Evolutionary conservation across 208 protist genomes (phyloP), one percentile per base, ranked within the genome.

Genomic region (Endotrypanum monterogeii): DNA sequence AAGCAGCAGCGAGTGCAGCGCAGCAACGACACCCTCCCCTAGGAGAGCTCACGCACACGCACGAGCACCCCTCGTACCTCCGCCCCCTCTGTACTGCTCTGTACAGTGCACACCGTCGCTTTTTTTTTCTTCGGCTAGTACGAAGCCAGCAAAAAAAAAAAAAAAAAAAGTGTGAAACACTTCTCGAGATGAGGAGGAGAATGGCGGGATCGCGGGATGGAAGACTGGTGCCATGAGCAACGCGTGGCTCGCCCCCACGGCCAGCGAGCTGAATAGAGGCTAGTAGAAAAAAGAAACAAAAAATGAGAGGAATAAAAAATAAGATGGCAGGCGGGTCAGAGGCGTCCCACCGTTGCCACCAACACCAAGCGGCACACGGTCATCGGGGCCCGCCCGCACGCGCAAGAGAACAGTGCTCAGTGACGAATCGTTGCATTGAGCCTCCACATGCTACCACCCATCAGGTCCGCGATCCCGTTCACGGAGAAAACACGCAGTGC

Each of bases 401-500:
- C 61, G 61, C 41, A 51, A 41, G n/a, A 23, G 39, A 50, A 30
- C 11, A 16, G 25, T 0, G 61, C 41, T 67, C 62, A 66, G 56
- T 73, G 61, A 35, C 67, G 23, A 16, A 79, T 71, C 16, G 62
- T 68, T 2, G 61, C 37, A 37, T 70, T 71, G 62, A 90, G 68
- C 83, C 73, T 76, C 77, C 78, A 87, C 67, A 90, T 78, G 56
- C 37, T 81, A 1, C 83, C 83, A 6, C 73, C 58, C 18, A 68
- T 52, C 54, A 90, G 67, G 50, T 74, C 48, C 2, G 86, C 71
- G 1, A 23, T 67, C 20, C 86, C 86, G 72, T 84, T 80, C 23
- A 86, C 73, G 44, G 83, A 63, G 60, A 90, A 84, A 46, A 90
- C 41, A 12, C 74, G 73, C 73, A 90, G 62, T 23, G 74, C 56